Conservation (phyloP, 495 filamentous ascomycete genomes). For the Aspergillus heteromorphus region DNA sequence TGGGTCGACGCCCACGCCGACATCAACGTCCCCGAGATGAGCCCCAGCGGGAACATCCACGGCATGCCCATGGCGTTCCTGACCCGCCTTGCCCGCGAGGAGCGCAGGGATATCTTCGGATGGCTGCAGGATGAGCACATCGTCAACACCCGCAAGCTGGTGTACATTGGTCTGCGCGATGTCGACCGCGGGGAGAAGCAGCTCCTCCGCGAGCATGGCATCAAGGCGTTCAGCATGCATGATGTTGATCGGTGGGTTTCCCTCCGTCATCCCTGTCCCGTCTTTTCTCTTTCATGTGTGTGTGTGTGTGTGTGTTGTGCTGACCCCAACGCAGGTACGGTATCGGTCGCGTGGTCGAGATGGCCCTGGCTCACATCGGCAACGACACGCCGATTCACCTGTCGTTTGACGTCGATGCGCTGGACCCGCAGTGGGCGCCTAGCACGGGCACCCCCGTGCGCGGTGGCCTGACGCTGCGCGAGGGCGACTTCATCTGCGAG, state of each 20-base stretch:
- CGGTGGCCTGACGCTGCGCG: conserved; percentile 89
- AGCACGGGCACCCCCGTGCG: conserved; percentile 93
- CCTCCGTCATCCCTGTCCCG: conserved; percentile 1
- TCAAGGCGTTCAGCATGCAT: conserved; percentile 98
- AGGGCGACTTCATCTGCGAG: conserved; percentile 98
- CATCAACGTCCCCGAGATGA: conserved; percentile 93
- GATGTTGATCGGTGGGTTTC: conserved; percentile 74
- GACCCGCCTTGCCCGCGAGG: conserved; percentile 73
- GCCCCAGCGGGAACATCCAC: conserved; percentile 88
- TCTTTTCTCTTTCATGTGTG: neutral
- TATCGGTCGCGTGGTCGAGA: conserved; percentile 94
- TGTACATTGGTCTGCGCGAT: conserved; percentile 95
- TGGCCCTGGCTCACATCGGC: conserved; percentile 92
- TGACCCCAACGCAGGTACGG: conserved; percentile 54
- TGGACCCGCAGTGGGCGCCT: conserved; percentile 94
- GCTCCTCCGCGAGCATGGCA: conserved; percentile 77
- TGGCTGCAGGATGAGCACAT: conserved; percentile 68
- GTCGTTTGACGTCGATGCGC: conserved; percentile 93
- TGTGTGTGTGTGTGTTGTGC: neutral
- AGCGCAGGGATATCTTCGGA: conserved; percentile 70
- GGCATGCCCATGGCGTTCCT: conserved; percentile 97
- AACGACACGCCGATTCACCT: conserved; percentile 93
- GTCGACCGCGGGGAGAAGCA: conserved; percentile 89
- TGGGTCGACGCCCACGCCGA: conserved; percentile 99
- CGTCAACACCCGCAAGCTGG: conserved; percentile 75